phyloP scores from a whole-genome alignment of 2,329 filamentous ascomycete genomes.

The Colletotrichum phormii region DNA sequence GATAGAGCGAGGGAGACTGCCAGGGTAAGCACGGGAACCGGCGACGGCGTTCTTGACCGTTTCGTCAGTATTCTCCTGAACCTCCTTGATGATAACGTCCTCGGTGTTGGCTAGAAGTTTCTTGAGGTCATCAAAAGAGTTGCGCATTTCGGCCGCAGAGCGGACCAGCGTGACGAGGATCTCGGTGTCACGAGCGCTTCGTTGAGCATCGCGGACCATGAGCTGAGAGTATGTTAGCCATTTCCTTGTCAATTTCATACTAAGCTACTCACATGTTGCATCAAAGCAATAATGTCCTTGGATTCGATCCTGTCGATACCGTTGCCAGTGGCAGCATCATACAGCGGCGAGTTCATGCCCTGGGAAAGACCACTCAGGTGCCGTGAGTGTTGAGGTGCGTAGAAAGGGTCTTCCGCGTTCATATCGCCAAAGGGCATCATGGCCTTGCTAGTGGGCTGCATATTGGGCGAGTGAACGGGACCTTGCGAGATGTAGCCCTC shows the following conservation, averaged over 20 bases:
- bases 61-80: constrained; percentile 89
- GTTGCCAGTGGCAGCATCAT: constrained; percentile 87
- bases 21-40: constrained; percentile 86
- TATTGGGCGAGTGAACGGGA: constrained; percentile 66
- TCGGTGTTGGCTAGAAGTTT: constrained; percentile 91
- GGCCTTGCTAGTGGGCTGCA: constrained; percentile 67
- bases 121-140: constrained; percentile 95
- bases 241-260: not conserved
- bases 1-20: constrained; percentile 70
- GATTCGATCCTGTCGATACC: constrained; percentile 94
- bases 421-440: constrained; percentile 51
- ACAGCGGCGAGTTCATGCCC: constrained; percentile 88
- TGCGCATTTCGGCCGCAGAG: constrained; percentile 95
- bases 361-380: constrained; percentile 92
- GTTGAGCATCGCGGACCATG: constrained; percentile 95
- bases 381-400: constrained; percentile 67
- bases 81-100: constrained; percentile 85
- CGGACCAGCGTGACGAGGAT: constrained; percentile 94
- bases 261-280: constrained; percentile 82
- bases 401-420: constrained; percentile 75
- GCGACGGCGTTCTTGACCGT: constrained; percentile 85
- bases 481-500: constrained; percentile 92
- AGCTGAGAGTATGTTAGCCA: constrained; percentile 63
- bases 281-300: constrained; percentile 94
- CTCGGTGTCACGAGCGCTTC: constrained; percentile 95